phyloP scores from a whole-genome alignment of 805 yeast genomes.

The Nadsonia fulvescens region DNA sequence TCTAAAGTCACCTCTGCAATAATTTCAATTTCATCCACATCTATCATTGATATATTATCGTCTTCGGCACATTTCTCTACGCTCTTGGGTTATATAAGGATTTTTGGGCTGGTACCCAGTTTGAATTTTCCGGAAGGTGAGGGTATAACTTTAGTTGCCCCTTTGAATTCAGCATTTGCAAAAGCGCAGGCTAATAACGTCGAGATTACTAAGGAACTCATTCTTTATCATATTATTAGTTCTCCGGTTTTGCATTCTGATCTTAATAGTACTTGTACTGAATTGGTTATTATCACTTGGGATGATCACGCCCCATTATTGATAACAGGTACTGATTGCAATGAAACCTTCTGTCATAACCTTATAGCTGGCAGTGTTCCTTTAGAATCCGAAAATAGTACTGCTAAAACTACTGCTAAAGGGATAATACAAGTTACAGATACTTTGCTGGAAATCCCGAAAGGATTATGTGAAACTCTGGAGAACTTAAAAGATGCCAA shows the following conservation, averaged over 20 bases:
- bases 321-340: slow-evolving; percentile 22
- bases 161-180: slow-evolving; percentile 60
- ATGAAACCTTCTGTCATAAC: slow-evolving; percentile 42
- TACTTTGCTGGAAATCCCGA: slow-evolving; percentile 22
- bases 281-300: background rate
- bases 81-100: slow-evolving; percentile 43
- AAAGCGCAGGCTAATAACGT: slow-evolving; percentile 5
- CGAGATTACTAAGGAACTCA: slow-evolving; percentile 10
- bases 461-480: slow-evolving; percentile 6
- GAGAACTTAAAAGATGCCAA: slow-evolving; percentile 2
- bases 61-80: slow-evolving; percentile 47
- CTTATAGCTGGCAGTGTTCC: slow-evolving; percentile 37
- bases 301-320: background rate
- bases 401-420: too few species aligned
- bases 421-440: too few species aligned
- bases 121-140: slow-evolving; percentile 36
- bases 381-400: too few species aligned
- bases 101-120: slow-evolving; percentile 40
- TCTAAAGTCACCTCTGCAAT: background rate
- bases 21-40: slow-evolving; percentile 17
- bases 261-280: slow-evolving; percentile 1
- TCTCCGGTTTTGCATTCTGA: slow-evolving; percentile 1
- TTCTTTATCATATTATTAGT: slow-evolving; percentile 19
- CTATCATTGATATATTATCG: slow-evolving; percentile 49
- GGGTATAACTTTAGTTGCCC: slow-evolving; percentile 67